phyloP scores from a whole-genome alignment of 2,329 filamentous ascomycete genomes.

The Coniochaeta hoffmannii region DNA sequence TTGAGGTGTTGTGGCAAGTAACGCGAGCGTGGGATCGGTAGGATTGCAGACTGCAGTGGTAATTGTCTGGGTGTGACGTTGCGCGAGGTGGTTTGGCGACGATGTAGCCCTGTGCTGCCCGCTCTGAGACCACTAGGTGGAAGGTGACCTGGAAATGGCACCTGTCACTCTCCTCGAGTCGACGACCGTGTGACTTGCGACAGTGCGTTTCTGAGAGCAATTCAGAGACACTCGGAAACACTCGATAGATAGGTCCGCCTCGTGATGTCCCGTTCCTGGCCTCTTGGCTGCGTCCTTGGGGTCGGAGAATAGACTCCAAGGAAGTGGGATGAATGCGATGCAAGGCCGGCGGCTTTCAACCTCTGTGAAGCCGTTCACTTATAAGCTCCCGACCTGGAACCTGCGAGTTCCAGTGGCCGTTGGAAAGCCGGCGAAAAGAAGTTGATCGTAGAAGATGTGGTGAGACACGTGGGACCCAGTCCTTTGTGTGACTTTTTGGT shows the following conservation, averaged over 20 bases:
- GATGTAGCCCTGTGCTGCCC: slow-evolving; percentile 1
- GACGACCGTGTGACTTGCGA: not conserved
- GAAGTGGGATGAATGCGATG: not conserved
- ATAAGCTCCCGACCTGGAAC: not conserved
- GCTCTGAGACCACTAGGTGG: not conserved
- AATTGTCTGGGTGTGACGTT: not conserved
- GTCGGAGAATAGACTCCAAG: not conserved
- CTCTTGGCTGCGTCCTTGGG: not conserved
- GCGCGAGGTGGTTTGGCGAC: slow-evolving; percentile 1
- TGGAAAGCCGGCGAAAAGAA: not conserved
- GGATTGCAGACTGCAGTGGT: not conserved
- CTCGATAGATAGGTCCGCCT: not conserved
- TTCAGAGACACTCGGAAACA: not conserved
- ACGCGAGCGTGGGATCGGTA: not conserved
- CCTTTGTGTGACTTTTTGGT: not conserved
- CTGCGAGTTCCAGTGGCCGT: not conserved
- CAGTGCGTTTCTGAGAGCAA: not conserved
- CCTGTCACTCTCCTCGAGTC: not conserved
- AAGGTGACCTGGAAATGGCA: not conserved
- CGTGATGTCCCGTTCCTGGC: not conserved
- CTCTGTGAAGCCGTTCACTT: not conserved
- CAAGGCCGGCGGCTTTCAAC: not conserved
- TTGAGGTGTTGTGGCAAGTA: not conserved
- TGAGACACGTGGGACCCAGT: slow-evolving; percentile 1
- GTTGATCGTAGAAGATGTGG: not conserved